Base-by-base conservation (phyloP, 202 grass and related monocot species). In the Schoenoplectus triqueter region DNA sequence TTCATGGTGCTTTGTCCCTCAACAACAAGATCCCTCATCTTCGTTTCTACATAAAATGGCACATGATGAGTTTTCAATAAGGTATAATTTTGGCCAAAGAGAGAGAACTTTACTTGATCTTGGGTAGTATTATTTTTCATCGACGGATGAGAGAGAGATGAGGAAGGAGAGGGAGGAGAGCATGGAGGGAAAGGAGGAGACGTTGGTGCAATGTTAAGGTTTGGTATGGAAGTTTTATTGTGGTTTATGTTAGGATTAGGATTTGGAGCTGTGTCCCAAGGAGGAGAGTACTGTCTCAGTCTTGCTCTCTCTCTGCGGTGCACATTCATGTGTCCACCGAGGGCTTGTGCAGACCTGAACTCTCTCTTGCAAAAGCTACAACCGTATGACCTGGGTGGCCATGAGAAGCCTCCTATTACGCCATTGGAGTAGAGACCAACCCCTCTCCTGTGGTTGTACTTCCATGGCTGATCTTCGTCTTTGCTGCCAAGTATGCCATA, bases 311-410 rank as follows among this genome's bases (percentile, higher is more conserved):
- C 95, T 78, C 95, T 90, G 62, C 95, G 77, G 83, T 97, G 95
- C 69, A 97, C 92, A 55, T 97, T 97, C 95, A 97, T 97, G 86
- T 97, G 95, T 3, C 95, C 95, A 0, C 95, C 92, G 13, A 97
- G 95, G n/a, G 95, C 95, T 85, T 97, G 95, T 62, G 95, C 95
- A 0, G 92, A 97, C 80, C 90, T 82, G 85, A 97, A 97, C 82
- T 94, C 95, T 74, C 95, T 89, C 89, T 84, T 90, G 89, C 95
- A 97, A 86, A 97, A 97, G 88, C 95, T 90, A 85, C 95, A 97
- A 69, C 72, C 42, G 56, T 97, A 93, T 45, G 92, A 90, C 67
- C 92, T 84, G 10, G 90, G 87, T n/a, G 90, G 92, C 92, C 94
- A 97, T 57, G 84, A 61, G 84, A 90, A 89, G 56, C 87, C 65